Evolutionary conservation across 108 stramenopile species (phyloP).

Genomic region (Fragilaria radians): DNA sequence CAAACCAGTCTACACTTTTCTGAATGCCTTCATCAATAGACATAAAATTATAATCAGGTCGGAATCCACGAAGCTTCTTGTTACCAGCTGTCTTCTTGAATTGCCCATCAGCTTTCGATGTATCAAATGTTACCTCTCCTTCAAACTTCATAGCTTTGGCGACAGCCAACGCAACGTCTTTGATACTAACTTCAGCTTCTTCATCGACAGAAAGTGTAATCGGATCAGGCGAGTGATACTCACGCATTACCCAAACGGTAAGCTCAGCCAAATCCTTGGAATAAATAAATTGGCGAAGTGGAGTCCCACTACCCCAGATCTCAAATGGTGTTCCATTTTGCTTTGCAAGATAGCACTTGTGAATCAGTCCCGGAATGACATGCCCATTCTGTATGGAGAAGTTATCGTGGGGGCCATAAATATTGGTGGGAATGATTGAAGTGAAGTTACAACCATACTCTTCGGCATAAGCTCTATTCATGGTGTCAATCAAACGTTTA

Average conservation of each 20-base stretch:
- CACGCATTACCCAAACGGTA: conserved; percentile 92
- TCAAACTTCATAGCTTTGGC: conserved; percentile 94
- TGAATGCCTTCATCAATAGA: conserved; percentile 88
- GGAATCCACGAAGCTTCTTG: conserved; percentile 75
- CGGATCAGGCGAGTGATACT: conserved; percentile 88
- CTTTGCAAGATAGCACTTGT: conserved; percentile 97
- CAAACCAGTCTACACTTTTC: conserved; percentile 89
- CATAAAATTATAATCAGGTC: conserved; percentile 93
- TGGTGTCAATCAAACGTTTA: conserved; percentile 98
- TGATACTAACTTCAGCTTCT: conserved; percentile 91
- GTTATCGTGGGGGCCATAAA: conserved; percentile 96
- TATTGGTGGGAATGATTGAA: conserved; percentile 96
- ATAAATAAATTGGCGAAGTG: conserved; percentile 97
- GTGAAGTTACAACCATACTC: conserved; percentile 98
- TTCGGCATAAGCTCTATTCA: conserved; percentile 96
- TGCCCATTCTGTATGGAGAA: conserved; percentile 94
- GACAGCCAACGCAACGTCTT: conserved; percentile 88
- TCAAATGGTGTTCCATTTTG: conserved; percentile 79
- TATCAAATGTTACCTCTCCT: conserved; percentile 86
- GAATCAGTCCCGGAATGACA: conserved; percentile 98
- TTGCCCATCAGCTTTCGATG: conserved; percentile 94
- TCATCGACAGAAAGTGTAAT: conserved; percentile 94
- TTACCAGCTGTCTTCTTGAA: conserved; percentile 98
- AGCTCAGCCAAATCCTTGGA: conserved; percentile 91
- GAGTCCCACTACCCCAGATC: conserved; percentile 96